Percentiles rank a stretch among this genome's conserved stretches.
Evolutionary conservation across 1,284 basidiomycete species (phyloP).

Genomic region (Ceratorhiza oryzae-sativae): DNA sequence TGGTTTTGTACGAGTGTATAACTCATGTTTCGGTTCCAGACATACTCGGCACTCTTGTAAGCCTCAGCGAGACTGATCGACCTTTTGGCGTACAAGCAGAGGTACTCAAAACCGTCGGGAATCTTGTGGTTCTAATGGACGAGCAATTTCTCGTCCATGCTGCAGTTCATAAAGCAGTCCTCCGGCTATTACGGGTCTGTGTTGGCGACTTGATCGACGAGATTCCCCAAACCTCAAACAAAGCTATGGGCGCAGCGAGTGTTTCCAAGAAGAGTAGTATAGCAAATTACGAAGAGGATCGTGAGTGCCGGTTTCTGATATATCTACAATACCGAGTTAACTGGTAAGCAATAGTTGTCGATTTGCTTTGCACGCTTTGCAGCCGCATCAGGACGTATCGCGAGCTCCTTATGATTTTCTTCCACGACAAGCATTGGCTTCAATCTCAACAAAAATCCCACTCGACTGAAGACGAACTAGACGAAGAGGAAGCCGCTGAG

Average conservation of each 20-base stretch:
- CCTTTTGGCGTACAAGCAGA: slow-evolving; percentile 87
- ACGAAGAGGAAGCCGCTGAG: slow-evolving; percentile 65
- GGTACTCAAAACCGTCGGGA: slow-evolving; percentile 82
- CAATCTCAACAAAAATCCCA: slow-evolving; percentile 63
- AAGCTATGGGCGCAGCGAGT: slow-evolving; percentile 80
- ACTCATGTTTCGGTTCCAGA: slow-evolving; percentile 56
- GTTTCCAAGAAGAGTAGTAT: slow-evolving; percentile 70
- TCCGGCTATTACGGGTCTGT: slow-evolving; percentile 85
- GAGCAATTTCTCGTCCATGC: slow-evolving; percentile 92
- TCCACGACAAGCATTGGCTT: slow-evolving; percentile 90
- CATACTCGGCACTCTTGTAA: slow-evolving; percentile 82
- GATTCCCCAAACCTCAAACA: slow-evolving; percentile 73
- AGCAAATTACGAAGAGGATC: slow-evolving; percentile 84
- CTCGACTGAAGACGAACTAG: slow-evolving; percentile 58
- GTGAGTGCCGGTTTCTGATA: slow-evolving; percentile 59
- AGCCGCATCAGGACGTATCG: slow-evolving; percentile 88
- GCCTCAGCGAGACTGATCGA: slow-evolving; percentile 81
- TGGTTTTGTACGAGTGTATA: neutral
- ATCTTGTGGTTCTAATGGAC: slow-evolving; percentile 87
- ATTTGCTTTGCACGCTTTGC: slow-evolving; percentile 88
- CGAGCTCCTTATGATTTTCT: slow-evolving; percentile 93
- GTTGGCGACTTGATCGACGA: slow-evolving; percentile 90
- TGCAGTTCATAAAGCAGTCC: slow-evolving; percentile 86
- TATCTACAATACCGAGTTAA: neutral
- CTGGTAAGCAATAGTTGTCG: slow-evolving; percentile 68